Evolutionary conservation across 352 stramenopile genomes (phyloP), one percentile per base, ranked within the genome.

Genomic region (Globisporangium perplexum): DNA sequence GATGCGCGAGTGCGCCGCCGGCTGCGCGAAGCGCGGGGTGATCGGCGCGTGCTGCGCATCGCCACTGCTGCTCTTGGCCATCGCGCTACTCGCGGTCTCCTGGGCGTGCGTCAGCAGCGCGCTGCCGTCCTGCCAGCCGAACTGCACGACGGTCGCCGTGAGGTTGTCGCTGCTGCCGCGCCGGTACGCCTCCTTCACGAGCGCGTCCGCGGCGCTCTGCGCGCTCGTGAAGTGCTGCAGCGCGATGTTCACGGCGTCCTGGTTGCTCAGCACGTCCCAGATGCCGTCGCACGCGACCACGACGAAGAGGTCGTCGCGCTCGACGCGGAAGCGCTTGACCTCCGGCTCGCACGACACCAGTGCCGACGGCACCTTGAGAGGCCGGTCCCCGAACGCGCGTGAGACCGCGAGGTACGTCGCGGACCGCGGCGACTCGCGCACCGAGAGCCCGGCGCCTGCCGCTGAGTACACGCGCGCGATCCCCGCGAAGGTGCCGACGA

Each of bases 231-330:
- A 72, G 33, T 78, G 63, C 35, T 50, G 31, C 28, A 81, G 55
- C 1, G 58, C 77, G 17, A 87, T 77, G 42, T 69, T 61, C 24
- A 85, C 69, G 0, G 59, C 79, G 15, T 88, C 71, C 53, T 90
- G 68, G 22, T 78, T 78, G 41, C 62, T 84, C 57, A 90, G 45
- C 0, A 81, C 72, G 59, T 86, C 69, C 77, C 71, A 88, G 20
- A 88, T 53, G 23, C 79, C 72, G 57, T 88, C 77, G n/a, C 65
- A 84, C 6, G 74, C 72, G 31, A 88, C 28, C 17, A 90, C 52
- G 12, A 90, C 38, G 50, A 88, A 84, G 20, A 75, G 41, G 59
- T 87, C 79, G 6, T 77, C 65, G 1, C 55, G 7, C 18, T 68
- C 53, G 2, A 90, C 54, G 18, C 51, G 35, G 24, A 69, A 71